A percentile compares a stretch with the other conserved stretches of the same genome.
phyloP scores from a whole-genome alignment of 352 stramenopile genomes.

The Phytophthora palmivora region DNA sequence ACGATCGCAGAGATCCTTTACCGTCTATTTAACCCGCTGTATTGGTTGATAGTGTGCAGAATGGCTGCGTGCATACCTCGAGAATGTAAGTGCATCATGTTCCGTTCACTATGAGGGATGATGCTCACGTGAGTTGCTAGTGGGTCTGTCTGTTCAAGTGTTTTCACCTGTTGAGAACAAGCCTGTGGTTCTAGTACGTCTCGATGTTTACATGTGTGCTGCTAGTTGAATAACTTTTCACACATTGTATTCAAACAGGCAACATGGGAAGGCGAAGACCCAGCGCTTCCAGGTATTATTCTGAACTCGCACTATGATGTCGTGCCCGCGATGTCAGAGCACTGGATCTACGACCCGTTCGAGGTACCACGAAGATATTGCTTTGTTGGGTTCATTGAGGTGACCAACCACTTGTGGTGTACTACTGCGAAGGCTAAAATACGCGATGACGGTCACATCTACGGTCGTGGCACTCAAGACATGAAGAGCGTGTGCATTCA shows the following conservation, averaged over 20 bases:
- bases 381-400: constrained; percentile 50
- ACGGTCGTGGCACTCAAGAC: constrained; percentile 94
- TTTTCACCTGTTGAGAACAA: constrained; percentile 77
- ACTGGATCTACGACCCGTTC: constrained; percentile 94
- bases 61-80: constrained; percentile 68
- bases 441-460: constrained; percentile 92
- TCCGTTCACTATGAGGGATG: background rate
- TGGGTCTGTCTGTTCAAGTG: constrained; percentile 54
- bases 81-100: constrained; percentile 40
- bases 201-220: background rate
- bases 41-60: constrained; percentile 50
- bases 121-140: constrained; percentile 28
- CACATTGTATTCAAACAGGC: constrained; percentile 77
- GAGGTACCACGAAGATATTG: constrained; percentile 42
- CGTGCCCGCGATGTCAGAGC: constrained; percentile 88
- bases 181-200: constrained; percentile 88
- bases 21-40: too few relatives aligned
- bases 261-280: constrained; percentile 88
- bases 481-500: constrained; percentile 98
- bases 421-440: constrained; percentile 80
- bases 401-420: constrained; percentile 9
- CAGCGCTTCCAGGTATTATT: constrained; percentile 88
- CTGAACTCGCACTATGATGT: constrained; percentile 98
- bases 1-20: too few relatives aligned
- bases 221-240: background rate